Conservation (phyloP, 176 grass and related monocot genomes). For the Thalia dealbata region DNA sequence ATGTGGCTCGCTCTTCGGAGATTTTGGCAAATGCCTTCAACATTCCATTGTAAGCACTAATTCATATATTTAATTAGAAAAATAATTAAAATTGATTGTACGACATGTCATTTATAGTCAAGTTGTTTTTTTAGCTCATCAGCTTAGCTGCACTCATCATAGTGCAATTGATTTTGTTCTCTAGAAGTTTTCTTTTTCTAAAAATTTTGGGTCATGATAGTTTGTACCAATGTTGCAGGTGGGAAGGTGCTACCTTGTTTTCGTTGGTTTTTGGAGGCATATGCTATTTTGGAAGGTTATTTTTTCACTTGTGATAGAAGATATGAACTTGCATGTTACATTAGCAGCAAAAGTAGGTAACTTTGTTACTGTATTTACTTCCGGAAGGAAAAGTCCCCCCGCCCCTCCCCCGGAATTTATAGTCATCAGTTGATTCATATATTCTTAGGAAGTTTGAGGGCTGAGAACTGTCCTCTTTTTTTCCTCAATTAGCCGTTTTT, state of each 20-base stretch:
- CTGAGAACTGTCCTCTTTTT: neutral
- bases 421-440: neutral
- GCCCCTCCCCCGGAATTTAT: neutral
- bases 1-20: slow-evolving; percentile 91
- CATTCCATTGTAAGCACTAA: slow-evolving; percentile 57
- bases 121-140: neutral
- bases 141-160: neutral
- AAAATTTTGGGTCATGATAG: no score
- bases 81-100: no score
- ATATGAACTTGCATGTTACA: neutral
- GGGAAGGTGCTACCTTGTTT: slow-evolving; percentile 79
- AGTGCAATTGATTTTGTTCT: neutral
- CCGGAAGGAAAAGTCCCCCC: neutral
- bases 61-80: no score
- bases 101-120: no score
- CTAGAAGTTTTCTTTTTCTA: neutral
- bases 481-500: neutral
- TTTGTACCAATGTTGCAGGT: slow-evolving; percentile 40
- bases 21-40: slow-evolving; percentile 68
- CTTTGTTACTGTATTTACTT: neutral
- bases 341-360: neutral
- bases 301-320: slow-evolving; percentile 2
- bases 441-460: neutral
- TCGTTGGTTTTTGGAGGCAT: slow-evolving; percentile 77
- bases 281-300: slow-evolving; percentile 87